Percentiles rank a stretch among this genome's conserved stretches.
These are phyloP conservation scores for Arthromyces matolae DNA, from an alignment of 768 basidiomycete genomes.

Conservation along the genomic window DNA sequence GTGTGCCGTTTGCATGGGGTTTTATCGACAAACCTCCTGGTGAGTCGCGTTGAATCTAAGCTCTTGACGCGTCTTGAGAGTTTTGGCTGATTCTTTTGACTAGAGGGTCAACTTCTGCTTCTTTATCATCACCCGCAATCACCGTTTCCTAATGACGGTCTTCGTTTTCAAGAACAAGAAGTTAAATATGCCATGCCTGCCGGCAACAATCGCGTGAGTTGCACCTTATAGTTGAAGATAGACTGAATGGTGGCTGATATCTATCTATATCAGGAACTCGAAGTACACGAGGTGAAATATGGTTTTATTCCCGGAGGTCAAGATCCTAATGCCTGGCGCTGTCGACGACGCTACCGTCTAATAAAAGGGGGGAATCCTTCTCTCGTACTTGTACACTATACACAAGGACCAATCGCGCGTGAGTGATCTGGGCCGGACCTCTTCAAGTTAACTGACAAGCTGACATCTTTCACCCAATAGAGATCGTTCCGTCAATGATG, in stretches of 20 bases:
- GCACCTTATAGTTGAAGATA: no score
- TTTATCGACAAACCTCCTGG: constrained; percentile 78
- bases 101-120: constrained; percentile 67
- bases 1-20: constrained; percentile 63
- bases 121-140: constrained; percentile 57
- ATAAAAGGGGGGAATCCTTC: constrained; percentile 69
- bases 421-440: constrained; percentile 17
- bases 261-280: constrained; percentile 56
- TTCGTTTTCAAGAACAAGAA: constrained; percentile 75
- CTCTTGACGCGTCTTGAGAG: not conserved
- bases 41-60: constrained; percentile 27
- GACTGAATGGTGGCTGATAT: constrained; percentile 3
- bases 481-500: constrained; percentile 52
- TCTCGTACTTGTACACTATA: constrained; percentile 75
- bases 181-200: constrained; percentile 52
- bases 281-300: constrained; percentile 67
- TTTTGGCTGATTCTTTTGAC: not conserved
- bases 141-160: constrained; percentile 71
- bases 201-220: constrained; percentile 50
- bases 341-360: constrained; percentile 70
- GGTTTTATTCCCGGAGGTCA: constrained; percentile 70
- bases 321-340: constrained; percentile 62
- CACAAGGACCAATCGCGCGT: constrained; percentile 61
- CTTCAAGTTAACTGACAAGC: constrained; percentile 10
- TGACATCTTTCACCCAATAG: constrained; percentile 31